Conservation (phyloP, 2,329 filamentous ascomycete genomes). For the Trichoderma koningii region DNA sequence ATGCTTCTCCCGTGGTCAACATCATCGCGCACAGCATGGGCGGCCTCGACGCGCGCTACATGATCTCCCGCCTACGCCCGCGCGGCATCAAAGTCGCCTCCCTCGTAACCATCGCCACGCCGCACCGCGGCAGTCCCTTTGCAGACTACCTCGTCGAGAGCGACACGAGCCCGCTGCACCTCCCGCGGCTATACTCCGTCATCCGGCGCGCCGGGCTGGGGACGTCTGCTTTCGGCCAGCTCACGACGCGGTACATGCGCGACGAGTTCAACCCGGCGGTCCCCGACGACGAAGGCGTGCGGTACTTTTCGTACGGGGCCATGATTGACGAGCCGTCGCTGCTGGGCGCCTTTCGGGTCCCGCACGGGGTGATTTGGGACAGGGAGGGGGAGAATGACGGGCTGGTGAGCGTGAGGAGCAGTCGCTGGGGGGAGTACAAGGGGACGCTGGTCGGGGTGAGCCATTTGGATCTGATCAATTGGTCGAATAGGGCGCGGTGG, state of each 20-base stretch:
- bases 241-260: conserved; percentile 60
- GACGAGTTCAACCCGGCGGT: conserved; percentile 61
- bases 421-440: conserved; percentile 64
- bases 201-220: conserved; percentile 56
- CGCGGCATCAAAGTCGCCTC: conserved; percentile 50
- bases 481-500: conserved; percentile 63
- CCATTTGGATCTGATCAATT: conserved; percentile 68
- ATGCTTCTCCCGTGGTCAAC: conserved; percentile 61
- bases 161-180: conserved; percentile 46
- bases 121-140: conserved; percentile 57
- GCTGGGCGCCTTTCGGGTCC: conserved; percentile 63
- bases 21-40: conserved; percentile 74
- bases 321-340: conserved; percentile 53
- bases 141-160: conserved; percentile 55
- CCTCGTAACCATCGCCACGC: conserved; percentile 58
- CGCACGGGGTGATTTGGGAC: conserved; percentile 51
- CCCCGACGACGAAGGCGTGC: conserved; percentile 54
- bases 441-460: conserved; percentile 63
- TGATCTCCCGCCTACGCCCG: conserved; percentile 60
- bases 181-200: conserved; percentile 58
- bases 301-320: conserved; percentile 66
- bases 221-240: conserved; percentile 62
- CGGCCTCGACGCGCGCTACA: conserved; percentile 65
- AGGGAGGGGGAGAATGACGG: conserved; percentile 66
- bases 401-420: conserved; percentile 66